Base-by-base conservation (phyloP, 2,329 filamentous ascomycete species). In the Anthostomella pinea region DNA sequence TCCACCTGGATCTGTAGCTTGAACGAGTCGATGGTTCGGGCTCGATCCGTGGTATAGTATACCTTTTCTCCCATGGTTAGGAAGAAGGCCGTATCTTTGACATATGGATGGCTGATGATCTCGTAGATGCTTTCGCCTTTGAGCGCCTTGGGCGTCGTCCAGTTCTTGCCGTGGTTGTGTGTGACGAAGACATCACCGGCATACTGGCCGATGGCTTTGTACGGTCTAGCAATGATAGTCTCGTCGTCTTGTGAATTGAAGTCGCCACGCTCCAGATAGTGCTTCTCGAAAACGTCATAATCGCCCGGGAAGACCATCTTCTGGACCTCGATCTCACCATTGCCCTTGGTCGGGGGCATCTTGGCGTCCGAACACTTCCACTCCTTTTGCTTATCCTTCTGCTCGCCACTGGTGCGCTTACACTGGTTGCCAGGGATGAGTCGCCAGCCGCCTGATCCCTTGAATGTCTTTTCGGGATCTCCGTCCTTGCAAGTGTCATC, bases 381-480 rank as follows among this genome's bases (percentile, higher is more conserved):
- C 50, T 95, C 82, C 10, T 88, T 75, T n/a, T 72, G 67, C 35
- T 83, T 75, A 51, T 89, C 86, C 53, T 87, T 82, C 48, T 86
- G 76, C 31, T 70, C 64, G 24, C 79, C 83, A 10, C 62, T 60
- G 10, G 68, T 73, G 30, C 77, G 69, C 49, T 79, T 76, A 63
- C 87, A 91, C 16, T 75, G 76, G 59, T 91, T 84, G 17, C 86
- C 87, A 1, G 93, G 91, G 42, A 98, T 97, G 50, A 91, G 74
- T 41, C 91, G 82, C 78, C 88, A 98, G 17, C 93, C 93, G 19
- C 90, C 95, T 3, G 85, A 85, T 9, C 88, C 93, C 63, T 75
- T 81, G 65, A 89, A 98, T 2, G 71, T 88, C 40, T 84, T 83
- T 7, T 82, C 77, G 3, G 76, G 70, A 26, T 80, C 75, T 22